Percentiles rank a stretch among this genome's conserved stretches.
These are phyloP conservation scores for Malassezia pachydermatis DNA, from an alignment of 1,284 basidiomycete species.

Conservation along the genomic window DNA sequence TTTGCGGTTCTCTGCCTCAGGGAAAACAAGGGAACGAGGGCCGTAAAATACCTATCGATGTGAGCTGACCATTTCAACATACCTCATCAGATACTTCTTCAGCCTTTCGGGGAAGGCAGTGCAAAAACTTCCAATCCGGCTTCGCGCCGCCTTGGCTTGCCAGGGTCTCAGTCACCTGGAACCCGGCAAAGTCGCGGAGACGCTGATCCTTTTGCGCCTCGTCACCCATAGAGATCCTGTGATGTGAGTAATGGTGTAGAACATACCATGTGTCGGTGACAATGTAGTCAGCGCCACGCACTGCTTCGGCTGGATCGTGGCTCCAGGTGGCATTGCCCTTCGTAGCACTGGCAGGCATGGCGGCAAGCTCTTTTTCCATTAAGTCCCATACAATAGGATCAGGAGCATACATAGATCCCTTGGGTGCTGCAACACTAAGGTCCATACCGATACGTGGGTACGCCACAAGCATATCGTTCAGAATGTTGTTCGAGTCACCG, in stretches of 20 bases:
- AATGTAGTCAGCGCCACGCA: constrained; percentile 79
- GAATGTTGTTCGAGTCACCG: constrained; percentile 89
- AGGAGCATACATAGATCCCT: constrained; percentile 59
- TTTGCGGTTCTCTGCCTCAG: constrained; percentile 48
- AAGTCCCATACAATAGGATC: constrained; percentile 62
- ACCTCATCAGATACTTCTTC: constrained; percentile 59
- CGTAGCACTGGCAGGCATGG: constrained; percentile 42
- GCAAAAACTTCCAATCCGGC: constrained; percentile 84
- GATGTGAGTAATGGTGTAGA: not conserved
- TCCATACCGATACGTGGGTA: constrained; percentile 83
- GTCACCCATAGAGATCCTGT: constrained; percentile 92
- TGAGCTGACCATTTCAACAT: not conserved
- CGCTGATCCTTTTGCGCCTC: constrained; percentile 87
- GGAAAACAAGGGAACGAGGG: constrained; percentile 42
- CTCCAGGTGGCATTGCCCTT: constrained; percentile 60
- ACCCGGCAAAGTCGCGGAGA: constrained; percentile 75
- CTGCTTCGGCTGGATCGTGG: constrained; percentile 70
- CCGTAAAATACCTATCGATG: constrained; percentile 38
- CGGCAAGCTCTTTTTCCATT: constrained; percentile 43
- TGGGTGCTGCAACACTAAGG: constrained; percentile 70
- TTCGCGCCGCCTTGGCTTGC: constrained; percentile 63
- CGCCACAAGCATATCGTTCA: constrained; percentile 93
- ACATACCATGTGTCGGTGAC: constrained; percentile 56
- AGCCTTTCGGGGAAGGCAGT: constrained; percentile 83
- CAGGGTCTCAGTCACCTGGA: constrained; percentile 74